These are phyloP conservation scores for Pelagophyceae sp. DNA, from an alignment of 352 stramenopile species.

Conservation along the genomic window DNA sequence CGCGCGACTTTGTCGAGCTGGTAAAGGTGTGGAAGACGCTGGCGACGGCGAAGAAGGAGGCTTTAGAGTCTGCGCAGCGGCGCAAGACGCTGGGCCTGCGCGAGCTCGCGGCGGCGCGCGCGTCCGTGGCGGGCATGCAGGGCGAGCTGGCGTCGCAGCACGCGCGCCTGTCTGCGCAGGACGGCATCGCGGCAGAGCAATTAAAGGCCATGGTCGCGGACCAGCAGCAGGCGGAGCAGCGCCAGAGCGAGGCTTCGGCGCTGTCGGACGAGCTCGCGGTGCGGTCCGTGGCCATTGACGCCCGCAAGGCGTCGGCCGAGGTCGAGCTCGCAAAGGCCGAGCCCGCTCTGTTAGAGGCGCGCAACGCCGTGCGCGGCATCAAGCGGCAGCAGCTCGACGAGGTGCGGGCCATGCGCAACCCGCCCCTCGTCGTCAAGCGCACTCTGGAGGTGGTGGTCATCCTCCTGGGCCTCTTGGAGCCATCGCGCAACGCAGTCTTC, in stretches of 20 bases:
- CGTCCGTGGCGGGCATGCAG: constrained; percentile 83
- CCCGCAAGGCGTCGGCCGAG: constrained; percentile 84
- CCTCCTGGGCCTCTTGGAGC: constrained; percentile 85
- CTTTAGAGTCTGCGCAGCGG: constrained; percentile 70
- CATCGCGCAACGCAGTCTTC: constrained; percentile 58
- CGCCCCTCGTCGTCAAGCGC: constrained; percentile 88
- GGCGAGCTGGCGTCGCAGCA: constrained; percentile 83
- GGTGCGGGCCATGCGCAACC: constrained; percentile 86
- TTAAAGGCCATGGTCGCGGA: constrained; percentile 97
- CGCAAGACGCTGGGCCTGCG: constrained; percentile 96
- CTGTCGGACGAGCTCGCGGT: constrained; percentile 84
- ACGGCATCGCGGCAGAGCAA: constrained; percentile 92
- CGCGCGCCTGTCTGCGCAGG: constrained; percentile 86
- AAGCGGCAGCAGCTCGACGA: constrained; percentile 98
- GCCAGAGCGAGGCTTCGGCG: constrained; percentile 89
- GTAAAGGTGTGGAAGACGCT: constrained; percentile 75
- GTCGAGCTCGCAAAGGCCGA: constrained; percentile 92
- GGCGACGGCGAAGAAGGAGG: constrained; percentile 75
- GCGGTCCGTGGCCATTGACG: constrained; percentile 89
- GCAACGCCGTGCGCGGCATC: constrained; percentile 93
- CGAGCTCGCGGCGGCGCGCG: constrained; percentile 94
- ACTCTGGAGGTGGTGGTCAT: constrained; percentile 93
- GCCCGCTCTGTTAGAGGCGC: constrained; percentile 87
- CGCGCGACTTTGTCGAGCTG: constrained; percentile 80
- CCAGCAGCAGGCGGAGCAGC: constrained; percentile 91